These are phyloP conservation scores for Magnolia kwangsiensis DNA, from an alignment of 164 flowering plant genomes.

Conservation along the genomic window DNA sequence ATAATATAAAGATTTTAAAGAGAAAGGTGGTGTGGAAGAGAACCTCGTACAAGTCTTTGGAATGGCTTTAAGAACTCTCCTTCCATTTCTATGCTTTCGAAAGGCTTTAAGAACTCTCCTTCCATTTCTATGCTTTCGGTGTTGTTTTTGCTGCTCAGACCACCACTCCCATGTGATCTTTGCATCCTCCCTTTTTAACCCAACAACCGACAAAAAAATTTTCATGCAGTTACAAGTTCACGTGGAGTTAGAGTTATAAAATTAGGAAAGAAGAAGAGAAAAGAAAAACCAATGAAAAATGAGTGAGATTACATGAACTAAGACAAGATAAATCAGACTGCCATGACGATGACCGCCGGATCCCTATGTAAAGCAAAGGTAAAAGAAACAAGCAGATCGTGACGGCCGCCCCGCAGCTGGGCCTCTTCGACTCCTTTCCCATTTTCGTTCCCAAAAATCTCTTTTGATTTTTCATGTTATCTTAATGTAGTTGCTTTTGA, in stretches of 20 bases:
- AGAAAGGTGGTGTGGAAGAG: background rate
- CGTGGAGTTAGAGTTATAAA: background rate
- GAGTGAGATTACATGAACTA: background rate
- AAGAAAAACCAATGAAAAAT: background rate
- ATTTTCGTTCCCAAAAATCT: background rate
- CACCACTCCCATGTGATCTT: background rate
- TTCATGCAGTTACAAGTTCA: background rate
- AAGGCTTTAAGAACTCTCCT: background rate
- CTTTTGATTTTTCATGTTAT: background rate
- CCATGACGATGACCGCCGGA: background rate
- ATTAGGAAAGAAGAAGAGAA: background rate
- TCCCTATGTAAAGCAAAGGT: background rate
- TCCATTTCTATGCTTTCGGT: background rate
- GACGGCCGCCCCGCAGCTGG: background rate
- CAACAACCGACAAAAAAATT: background rate
- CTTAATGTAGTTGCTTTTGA: background rate
- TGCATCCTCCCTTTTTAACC: background rate
- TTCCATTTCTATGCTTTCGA: background rate
- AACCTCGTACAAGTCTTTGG: slow-evolving; percentile 7
- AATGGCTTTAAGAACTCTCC: background rate
- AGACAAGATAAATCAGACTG: background rate
- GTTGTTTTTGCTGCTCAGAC: background rate
- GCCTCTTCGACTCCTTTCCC: background rate
- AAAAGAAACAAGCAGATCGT: background rate
- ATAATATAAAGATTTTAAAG: too few species aligned